Conservation (phyloP, 2,329 filamentous ascomycete species). For the Beauveria caledonica region DNA sequence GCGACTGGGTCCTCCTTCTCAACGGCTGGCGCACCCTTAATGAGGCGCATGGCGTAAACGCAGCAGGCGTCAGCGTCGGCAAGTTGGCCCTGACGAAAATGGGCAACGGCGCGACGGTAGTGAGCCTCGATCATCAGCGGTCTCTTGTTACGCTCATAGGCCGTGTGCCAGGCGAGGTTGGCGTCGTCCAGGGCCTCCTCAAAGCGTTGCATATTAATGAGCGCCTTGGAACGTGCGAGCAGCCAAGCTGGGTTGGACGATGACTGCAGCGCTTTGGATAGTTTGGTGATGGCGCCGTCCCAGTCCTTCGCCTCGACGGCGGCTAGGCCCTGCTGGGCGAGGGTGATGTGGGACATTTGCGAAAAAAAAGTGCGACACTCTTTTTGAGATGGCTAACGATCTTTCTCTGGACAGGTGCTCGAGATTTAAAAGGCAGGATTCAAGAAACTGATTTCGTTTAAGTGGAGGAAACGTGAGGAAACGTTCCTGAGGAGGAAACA, state of each 20-base stretch:
- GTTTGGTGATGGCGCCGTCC: constrained; percentile 57
- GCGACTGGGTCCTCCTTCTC: constrained; percentile 25
- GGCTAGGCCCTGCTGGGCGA: constrained; percentile 54
- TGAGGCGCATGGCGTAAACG: constrained; percentile 41
- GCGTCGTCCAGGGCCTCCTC: constrained; percentile 62
- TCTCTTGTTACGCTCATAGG: constrained; percentile 60
- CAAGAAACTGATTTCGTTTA: too few relatives aligned
- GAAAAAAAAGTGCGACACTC: background rate
- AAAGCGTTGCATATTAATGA: constrained; percentile 55
- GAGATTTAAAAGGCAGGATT: too few relatives aligned
- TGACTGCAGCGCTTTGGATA: constrained; percentile 57
- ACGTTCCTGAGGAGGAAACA: background rate
- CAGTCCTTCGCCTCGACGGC: constrained; percentile 58
- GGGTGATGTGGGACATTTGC: constrained; percentile 41
- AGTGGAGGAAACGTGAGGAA: background rate
- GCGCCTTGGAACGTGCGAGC: constrained; percentile 71
- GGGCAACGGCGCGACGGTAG: constrained; percentile 66
- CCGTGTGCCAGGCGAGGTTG: constrained; percentile 54
- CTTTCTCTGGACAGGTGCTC: background rate
- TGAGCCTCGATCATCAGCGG: constrained; percentile 75
- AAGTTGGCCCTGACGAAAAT: constrained; percentile 61
- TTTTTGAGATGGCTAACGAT: background rate
- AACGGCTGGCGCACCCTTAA: constrained; percentile 23
- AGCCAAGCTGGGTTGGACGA: constrained; percentile 70
- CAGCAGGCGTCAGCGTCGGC: constrained; percentile 71